Base-by-base conservation (phyloP, 306 rosid genomes). In the Senna tora region DNA sequence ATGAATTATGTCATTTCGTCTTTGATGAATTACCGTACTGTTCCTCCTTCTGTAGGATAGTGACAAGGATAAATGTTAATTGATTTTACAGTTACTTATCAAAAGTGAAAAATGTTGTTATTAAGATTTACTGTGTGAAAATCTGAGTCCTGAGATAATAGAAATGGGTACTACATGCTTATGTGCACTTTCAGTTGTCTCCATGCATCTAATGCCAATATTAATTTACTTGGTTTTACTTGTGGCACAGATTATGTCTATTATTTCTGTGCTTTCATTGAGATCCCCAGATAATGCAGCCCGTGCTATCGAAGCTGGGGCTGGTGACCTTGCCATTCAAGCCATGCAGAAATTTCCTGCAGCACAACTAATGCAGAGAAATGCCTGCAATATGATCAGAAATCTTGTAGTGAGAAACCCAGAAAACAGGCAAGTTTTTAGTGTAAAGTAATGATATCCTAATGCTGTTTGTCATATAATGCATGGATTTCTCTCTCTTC, bases 231-330 rank as follows among this genome's bases (percentile, higher is more conserved):
- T 74, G 32, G 36, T 55, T 51, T 77, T 10, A 32, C 51, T 73
- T 46, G 79, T 74, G 74, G 58, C 68, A 70, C 88, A 94, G 96
- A 22, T 94, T 52, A 89, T 91, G 96, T 78, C 81, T 47, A 77
- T 79, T 41, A 86, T 94, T 74, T 67, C 96, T 15, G 89, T 87
- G 82, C 96, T 91, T 17, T 80, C 89, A 28, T 80, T 94, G 74
- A 87, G 98, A 86, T 79, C 89, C 25, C 97, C 98, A 2, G 96
- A 91, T 56, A 91, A 87, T 75, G 97, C 98, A 15, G 84, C 91
- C n/a, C 84, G 77, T 7, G 99, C 97, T 61, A 43, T 91, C 53
- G 97, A 94, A 94, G 96, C 97, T 69, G 97, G 96, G 9, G 92
- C 96, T 5, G 95, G 99, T 57, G 99, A 91, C 78, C 91, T 89